A percentile compares a stretch with the other conserved stretches of the same genome.
Evolutionary conservation across 805 yeast species (phyloP).

Genomic region (Metschnikowia anglica): DNA sequence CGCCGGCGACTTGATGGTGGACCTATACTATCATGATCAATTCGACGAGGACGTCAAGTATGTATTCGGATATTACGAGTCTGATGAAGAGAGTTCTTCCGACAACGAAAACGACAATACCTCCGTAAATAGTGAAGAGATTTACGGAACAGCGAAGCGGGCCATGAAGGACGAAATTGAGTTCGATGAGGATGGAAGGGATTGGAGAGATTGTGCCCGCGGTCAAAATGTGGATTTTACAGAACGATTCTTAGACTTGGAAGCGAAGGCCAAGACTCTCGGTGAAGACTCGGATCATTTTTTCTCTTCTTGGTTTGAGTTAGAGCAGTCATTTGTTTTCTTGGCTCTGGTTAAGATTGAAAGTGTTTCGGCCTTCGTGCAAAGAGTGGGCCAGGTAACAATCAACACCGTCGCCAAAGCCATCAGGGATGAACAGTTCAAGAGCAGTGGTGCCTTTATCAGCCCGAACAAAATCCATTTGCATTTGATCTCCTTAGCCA

Average conservation of each 20-base stretch:
- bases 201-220: slow-evolving; percentile 72
- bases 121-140: slow-evolving; percentile 11
- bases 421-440: slow-evolving; percentile 20
- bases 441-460: slow-evolving; percentile 22
- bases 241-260: slow-evolving; percentile 21
- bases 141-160: slow-evolving; percentile 22
- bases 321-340: slow-evolving; percentile 26
- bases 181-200: slow-evolving; percentile 60
- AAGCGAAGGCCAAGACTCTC: slow-evolving; percentile 16
- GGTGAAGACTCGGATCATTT: slow-evolving; percentile 30
- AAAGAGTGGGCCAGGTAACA: slow-evolving; percentile 38
- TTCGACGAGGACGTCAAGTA: slow-evolving; percentile 68
- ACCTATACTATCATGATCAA: slow-evolving; percentile 58
- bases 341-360: slow-evolving; percentile 28
- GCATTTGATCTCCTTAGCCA: slow-evolving; percentile 39
- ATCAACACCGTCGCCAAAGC: slow-evolving; percentile 55
- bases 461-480: slow-evolving; percentile 54
- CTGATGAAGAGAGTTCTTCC: slow-evolving; percentile 16
- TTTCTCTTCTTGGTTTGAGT: slow-evolving; percentile 27
- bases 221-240: slow-evolving; percentile 46
- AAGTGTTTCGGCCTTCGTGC: slow-evolving; percentile 24
- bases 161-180: slow-evolving; percentile 34
- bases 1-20: slow-evolving; percentile 45
- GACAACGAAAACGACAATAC: slow-evolving; percentile 11
- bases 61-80: slow-evolving; percentile 55